phyloP scores from a whole-genome alignment of 2,329 filamentous ascomycete species.

The Cordyceps sp. region DNA sequence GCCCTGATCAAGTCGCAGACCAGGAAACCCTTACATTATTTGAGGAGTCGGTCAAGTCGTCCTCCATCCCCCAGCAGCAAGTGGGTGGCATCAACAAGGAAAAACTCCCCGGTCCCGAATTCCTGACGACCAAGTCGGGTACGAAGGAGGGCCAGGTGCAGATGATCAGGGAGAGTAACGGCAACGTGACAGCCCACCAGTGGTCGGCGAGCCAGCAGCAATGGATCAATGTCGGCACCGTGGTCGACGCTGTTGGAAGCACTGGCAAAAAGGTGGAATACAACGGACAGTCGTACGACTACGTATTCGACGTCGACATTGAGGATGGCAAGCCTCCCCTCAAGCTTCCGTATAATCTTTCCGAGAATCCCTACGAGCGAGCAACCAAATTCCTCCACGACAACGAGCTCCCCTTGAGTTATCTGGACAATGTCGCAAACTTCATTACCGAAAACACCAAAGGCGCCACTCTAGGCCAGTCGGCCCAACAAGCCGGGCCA shows the following conservation, averaged over 20 bases:
- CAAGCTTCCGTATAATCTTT: constrained; percentile 87
- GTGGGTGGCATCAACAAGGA: constrained; percentile 79
- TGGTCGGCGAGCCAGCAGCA: constrained; percentile 60
- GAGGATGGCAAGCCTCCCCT: constrained; percentile 85
- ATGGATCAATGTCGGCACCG: constrained; percentile 85
- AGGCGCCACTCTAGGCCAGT: constrained; percentile 63
- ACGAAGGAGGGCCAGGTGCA: constrained; percentile 95
- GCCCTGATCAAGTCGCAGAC: constrained; percentile 51
- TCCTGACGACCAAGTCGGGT: constrained; percentile 63
- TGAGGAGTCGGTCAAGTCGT: constrained; percentile 65
- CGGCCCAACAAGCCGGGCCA: constrained; percentile 30
- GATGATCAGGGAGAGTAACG: constrained; percentile 72
- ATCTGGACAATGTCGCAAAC: constrained; percentile 80
- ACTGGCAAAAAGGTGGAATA: constrained; percentile 63
- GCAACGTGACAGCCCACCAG: constrained; percentile 69
- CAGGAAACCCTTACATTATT: constrained; percentile 54
- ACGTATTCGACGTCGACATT: constrained; percentile 91
- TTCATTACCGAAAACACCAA: constrained; percentile 86
- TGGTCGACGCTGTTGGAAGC: constrained; percentile 77
- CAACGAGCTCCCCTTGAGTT: constrained; percentile 74
- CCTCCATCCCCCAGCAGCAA: constrained; percentile 76
- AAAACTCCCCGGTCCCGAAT: constrained; percentile 75
- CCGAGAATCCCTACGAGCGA: constrained; percentile 81
- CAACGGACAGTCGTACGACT: constrained; percentile 81
- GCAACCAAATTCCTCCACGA: constrained; percentile 81